These are phyloP conservation scores for Saccharum spontaneum DNA, from an alignment of 176 grass and related monocot species.

Conservation along the genomic window DNA sequence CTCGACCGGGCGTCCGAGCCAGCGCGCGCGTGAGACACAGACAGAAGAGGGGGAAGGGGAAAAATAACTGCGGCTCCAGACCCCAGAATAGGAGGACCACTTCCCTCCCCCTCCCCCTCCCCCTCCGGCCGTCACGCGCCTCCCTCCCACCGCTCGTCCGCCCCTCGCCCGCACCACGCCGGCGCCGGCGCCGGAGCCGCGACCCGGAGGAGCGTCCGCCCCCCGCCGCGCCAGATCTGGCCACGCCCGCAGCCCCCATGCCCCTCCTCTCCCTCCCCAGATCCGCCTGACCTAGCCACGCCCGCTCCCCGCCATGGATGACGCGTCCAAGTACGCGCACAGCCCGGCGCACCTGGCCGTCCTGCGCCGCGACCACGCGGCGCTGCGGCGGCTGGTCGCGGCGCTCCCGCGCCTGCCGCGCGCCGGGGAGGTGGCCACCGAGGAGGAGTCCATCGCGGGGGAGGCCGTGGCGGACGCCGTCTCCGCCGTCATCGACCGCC, in stretches of 20 bases:
- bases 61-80: neutral
- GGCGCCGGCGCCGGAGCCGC: constrained; percentile 18
- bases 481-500: constrained; percentile 68
- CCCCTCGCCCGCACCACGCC: neutral
- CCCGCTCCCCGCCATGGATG: constrained; percentile 59
- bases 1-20: neutral
- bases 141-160: neutral
- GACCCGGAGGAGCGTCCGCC: neutral
- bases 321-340: constrained; percentile 70
- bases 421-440: constrained; percentile 68
- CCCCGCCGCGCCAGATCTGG: constrained; percentile 20
- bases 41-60: neutral
- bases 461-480: constrained; percentile 74
- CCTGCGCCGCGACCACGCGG: constrained; percentile 60
- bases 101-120: constrained; percentile 20
- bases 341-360: constrained; percentile 84
- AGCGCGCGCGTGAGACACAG: neutral
- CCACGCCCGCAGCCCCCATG: constrained; percentile 18
- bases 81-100: constrained; percentile 46
- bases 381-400: constrained; percentile 47
- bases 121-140: neutral
- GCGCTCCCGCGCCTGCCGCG: constrained; percentile 62
- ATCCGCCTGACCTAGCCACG: constrained; percentile 37
- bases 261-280: constrained; percentile 13
- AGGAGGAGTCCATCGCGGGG: constrained; percentile 63